Evolutionary conservation across 768 basidiomycete species (phyloP).

Genomic region (Scleroderma citrinum): DNA sequence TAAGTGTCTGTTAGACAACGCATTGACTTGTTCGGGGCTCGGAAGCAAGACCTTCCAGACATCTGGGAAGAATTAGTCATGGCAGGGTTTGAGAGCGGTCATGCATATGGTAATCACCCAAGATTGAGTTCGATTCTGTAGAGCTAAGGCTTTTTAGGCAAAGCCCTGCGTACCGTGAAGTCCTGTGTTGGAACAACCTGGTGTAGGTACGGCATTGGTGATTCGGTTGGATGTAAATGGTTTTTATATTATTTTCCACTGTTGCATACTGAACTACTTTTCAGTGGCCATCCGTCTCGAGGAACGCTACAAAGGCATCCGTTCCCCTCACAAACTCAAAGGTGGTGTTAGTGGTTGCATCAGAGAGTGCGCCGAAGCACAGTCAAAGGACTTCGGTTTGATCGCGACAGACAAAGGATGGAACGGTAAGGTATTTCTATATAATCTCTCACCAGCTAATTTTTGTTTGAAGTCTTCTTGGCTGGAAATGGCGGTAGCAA

Average conservation of each 20-base stretch:
- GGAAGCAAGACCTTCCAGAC: constrained; percentile 60
- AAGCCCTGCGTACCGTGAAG: constrained; percentile 66
- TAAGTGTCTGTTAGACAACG: constrained; percentile 39
- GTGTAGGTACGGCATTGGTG: constrained; percentile 70
- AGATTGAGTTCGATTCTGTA: neutral
- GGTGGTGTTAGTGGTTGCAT: constrained; percentile 73
- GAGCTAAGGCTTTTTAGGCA: constrained; percentile 17
- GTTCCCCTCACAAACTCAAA: constrained; percentile 70
- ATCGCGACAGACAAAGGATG: constrained; percentile 80
- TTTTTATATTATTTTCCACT: neutral
- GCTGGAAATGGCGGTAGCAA: constrained; percentile 67
- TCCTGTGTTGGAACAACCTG: constrained; percentile 69
- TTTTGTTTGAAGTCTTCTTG: constrained; percentile 42
- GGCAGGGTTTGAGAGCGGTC: constrained; percentile 71
- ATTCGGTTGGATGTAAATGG: constrained; percentile 53
- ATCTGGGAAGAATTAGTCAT: constrained; percentile 60
- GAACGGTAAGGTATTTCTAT: constrained; percentile 40
- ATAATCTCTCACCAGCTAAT: neutral
- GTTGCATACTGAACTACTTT: neutral
- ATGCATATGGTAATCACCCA: constrained; percentile 55
- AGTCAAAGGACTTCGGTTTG: constrained; percentile 67
- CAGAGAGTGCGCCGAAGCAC: constrained; percentile 74
- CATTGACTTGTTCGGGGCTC: constrained; percentile 67
- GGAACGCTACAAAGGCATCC: constrained; percentile 64
- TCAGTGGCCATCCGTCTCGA: constrained; percentile 63